phyloP scores from a whole-genome alignment of 2,329 filamentous ascomycete genomes.

The Thielaviopsis euricoi region DNA sequence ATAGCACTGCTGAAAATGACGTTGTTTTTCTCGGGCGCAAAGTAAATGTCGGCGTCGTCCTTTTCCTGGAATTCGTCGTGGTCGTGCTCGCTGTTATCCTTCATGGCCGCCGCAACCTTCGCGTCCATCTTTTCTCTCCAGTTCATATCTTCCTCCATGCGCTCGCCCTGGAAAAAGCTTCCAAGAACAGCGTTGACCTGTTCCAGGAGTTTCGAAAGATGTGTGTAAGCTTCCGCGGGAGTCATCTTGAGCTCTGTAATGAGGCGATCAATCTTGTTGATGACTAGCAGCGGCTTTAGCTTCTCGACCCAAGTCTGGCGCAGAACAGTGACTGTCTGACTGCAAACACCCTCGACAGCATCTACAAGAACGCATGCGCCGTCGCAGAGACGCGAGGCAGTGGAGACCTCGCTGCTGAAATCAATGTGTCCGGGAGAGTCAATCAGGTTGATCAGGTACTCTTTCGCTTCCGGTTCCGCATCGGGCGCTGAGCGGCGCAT shows the following conservation, averaged over 20 bases:
- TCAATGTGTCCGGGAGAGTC: slow-evolving; percentile 97
- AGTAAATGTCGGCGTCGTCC: slow-evolving; percentile 94
- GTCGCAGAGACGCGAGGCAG: slow-evolving; percentile 83
- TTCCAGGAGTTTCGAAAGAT: slow-evolving; percentile 77
- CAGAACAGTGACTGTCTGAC: slow-evolving; percentile 92
- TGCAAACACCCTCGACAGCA: slow-evolving; percentile 94
- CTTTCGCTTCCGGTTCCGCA: slow-evolving; percentile 53
- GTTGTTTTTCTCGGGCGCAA: slow-evolving; percentile 95
- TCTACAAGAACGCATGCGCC: slow-evolving; percentile 90
- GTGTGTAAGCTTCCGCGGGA: slow-evolving; percentile 72
- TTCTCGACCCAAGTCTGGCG: slow-evolving; percentile 93
- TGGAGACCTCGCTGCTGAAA: slow-evolving; percentile 96
- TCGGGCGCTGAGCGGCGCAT: slow-evolving; percentile 56
- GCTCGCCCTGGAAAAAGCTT: slow-evolving; percentile 92
- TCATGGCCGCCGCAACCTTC: slow-evolving; percentile 53
- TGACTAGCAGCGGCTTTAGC: slow-evolving; percentile 81
- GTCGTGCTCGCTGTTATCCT: slow-evolving; percentile 40
- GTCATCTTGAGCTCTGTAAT: slow-evolving; percentile 92
- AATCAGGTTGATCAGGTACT: slow-evolving; percentile 94
- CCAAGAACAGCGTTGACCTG: slow-evolving; percentile 96
- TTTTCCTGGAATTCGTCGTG: slow-evolving; percentile 67
- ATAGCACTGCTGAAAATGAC: slow-evolving; percentile 97
- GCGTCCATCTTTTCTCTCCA: slow-evolving; percentile 92
- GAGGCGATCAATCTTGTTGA: slow-evolving; percentile 96
- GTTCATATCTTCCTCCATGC: slow-evolving; percentile 95